phyloP scores from a whole-genome alignment of 2,329 filamentous ascomycete genomes.

The Cytospora chrysosperma region DNA sequence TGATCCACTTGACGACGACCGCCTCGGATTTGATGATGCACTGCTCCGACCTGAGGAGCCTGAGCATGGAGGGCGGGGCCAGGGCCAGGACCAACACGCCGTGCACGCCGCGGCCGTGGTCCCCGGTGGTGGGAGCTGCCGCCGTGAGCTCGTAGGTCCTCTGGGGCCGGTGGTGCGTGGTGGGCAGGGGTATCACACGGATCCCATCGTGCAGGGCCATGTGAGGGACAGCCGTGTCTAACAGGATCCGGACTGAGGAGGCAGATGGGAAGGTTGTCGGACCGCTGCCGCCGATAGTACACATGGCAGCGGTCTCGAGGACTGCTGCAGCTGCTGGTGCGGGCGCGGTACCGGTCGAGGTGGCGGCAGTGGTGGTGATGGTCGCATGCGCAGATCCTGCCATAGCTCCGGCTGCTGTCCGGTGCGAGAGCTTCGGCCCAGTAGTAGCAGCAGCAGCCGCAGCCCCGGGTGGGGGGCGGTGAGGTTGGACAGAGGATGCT shows the following conservation, averaged over 20 bases:
- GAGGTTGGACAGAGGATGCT: constrained; percentile 30
- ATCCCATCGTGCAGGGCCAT: constrained; percentile 35
- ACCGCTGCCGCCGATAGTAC: background rate
- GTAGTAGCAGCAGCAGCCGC: background rate
- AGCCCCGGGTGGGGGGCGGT: constrained; percentile 21
- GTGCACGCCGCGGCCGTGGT: constrained; percentile 25
- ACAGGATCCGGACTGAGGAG: constrained; percentile 37
- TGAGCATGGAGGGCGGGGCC: constrained; percentile 42
- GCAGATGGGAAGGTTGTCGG: constrained; percentile 17
- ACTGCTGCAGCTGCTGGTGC: background rate
- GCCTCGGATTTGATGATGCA: constrained; percentile 46
- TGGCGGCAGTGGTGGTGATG: background rate
- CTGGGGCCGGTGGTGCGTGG: constrained; percentile 33
- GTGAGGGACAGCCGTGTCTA: constrained; percentile 34
- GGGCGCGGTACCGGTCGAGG: background rate
- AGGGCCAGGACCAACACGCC: constrained; percentile 43
- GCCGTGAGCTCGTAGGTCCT: constrained; percentile 42
- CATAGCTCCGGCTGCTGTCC: background rate
- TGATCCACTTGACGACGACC: constrained; percentile 46
- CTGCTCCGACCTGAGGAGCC: constrained; percentile 48
- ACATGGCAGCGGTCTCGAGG: background rate
- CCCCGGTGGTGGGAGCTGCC: constrained; percentile 30
- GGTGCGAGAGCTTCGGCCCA: background rate
- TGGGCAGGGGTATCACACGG: constrained; percentile 35
- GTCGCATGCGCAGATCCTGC: background rate